phyloP scores from a whole-genome alignment of 495 filamentous ascomycete genomes.

The Penicillium atrosanguineum region DNA sequence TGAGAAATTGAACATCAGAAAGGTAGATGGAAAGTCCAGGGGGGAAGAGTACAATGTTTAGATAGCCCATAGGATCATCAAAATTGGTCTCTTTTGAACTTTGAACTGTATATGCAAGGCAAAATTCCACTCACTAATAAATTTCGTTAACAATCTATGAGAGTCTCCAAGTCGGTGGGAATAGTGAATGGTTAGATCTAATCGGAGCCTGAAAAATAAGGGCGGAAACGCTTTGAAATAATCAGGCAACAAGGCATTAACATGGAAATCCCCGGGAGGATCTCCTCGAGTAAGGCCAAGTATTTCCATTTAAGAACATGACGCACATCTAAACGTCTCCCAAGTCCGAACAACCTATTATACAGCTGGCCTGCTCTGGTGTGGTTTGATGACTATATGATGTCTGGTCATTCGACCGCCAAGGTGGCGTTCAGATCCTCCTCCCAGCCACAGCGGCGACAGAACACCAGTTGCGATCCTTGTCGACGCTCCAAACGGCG shows the following conservation, averaged over 20 bases:
- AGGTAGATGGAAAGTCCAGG: not conserved
- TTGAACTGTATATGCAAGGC: too few relatives aligned
- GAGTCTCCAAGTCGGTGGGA: not conserved
- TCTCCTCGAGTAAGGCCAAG: not conserved
- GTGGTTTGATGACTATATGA: not conserved
- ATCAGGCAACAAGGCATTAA: too few relatives aligned
- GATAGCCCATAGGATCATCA: not conserved
- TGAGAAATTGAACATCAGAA: not conserved
- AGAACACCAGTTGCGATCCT: slow-evolving; percentile 27
- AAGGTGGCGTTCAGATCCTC: slow-evolving; percentile 2
- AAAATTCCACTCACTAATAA: not conserved
- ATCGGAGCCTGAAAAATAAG: not conserved
- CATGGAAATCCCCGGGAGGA: not conserved
- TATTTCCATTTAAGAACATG: not conserved
- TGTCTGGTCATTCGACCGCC: not conserved
- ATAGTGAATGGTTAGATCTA: not conserved
- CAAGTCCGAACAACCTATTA: not conserved
- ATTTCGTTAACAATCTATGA: not conserved
- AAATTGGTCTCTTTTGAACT: not conserved
- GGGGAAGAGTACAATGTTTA: not conserved
- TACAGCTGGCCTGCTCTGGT: not conserved
- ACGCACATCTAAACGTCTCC: not conserved
- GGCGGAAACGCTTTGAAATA: too few relatives aligned
- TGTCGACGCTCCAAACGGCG: slow-evolving; percentile 28
- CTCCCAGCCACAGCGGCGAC: slow-evolving; percentile 15